Percentiles rank a stretch among this genome's conserved stretches.
These are phyloP conservation scores for Balansia obtecta DNA, from an alignment of 2,329 filamentous ascomycete species.

Conservation along the genomic window DNA sequence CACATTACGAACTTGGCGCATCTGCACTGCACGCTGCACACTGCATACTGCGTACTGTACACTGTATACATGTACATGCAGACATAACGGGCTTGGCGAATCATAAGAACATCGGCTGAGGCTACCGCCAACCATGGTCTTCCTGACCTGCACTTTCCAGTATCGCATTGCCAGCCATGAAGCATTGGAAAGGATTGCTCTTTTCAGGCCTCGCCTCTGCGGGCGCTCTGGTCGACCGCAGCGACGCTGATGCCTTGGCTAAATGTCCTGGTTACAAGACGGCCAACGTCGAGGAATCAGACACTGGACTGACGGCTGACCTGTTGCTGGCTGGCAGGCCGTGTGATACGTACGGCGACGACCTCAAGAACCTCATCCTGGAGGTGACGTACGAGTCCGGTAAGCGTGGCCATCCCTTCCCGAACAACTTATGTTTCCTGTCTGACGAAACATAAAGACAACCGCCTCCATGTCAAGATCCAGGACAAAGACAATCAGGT, in stretches of 20 bases:
- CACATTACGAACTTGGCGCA: background rate
- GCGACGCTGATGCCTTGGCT: constrained; percentile 9
- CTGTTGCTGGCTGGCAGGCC: constrained; percentile 55
- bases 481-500: constrained; percentile 56
- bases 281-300: constrained; percentile 40
- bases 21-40: too few species aligned
- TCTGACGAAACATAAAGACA: constrained; percentile 26
- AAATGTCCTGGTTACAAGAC: constrained; percentile 60
- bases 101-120: background rate
- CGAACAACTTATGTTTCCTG: background rate
- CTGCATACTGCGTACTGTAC: background rate
- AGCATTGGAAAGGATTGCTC: constrained; percentile 9
- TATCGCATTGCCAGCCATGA: constrained; percentile 7
- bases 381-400: constrained; percentile 35
- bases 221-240: constrained; percentile 6
- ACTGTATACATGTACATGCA: background rate
- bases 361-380: constrained; percentile 54
- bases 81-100: background rate
- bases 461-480: constrained; percentile 63
- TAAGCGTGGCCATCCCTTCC: constrained; percentile 20
- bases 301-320: constrained; percentile 51
- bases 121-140: background rate
- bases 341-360: constrained; percentile 70
- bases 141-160: background rate
- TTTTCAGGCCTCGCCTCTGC: constrained; percentile 11